Percentiles rank a stretch among this genome's conserved stretches.
Evolutionary conservation across 805 yeast genomes (phyloP).

Genomic region (Tetrapisispora namnaoensis): DNA sequence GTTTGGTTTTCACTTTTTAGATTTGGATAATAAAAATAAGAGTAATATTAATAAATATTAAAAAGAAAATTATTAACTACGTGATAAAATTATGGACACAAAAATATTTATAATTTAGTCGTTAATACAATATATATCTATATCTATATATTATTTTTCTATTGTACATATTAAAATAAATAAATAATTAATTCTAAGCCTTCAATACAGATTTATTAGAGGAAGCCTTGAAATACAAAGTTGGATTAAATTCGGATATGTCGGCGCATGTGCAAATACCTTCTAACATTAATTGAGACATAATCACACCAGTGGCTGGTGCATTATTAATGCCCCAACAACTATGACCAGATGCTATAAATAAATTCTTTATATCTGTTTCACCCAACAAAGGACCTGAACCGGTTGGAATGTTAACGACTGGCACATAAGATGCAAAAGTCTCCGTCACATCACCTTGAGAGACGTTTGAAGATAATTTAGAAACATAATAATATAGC

Average conservation of each 20-base stretch:
- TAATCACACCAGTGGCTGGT: constrained; percentile 90
- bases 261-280: constrained; percentile 78
- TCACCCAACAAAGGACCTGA: constrained; percentile 93
- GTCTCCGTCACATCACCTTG: constrained; percentile 70
- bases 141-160: not conserved
- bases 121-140: not conserved
- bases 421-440: constrained; percentile 95
- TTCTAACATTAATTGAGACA: constrained; percentile 79
- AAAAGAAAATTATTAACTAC: too few relatives aligned
- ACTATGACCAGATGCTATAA: constrained; percentile 85
- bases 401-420: constrained; percentile 81
- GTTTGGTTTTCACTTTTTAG: too few relatives aligned
- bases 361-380: constrained; percentile 73
- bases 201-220: not conserved
- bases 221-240: constrained; percentile 70
- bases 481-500: constrained; percentile 70
- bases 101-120: not conserved
- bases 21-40: too few relatives aligned
- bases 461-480: constrained; percentile 56
- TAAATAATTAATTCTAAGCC: not conserved
- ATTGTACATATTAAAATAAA: not conserved
- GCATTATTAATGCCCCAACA: constrained; percentile 99
- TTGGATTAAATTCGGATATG: constrained; percentile 74
- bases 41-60: too few relatives aligned
- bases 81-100: too few relatives aligned